These are phyloP conservation scores for Xylariaceae sp. DNA, from an alignment of 2,329 filamentous ascomycete genomes.

Conservation along the genomic window DNA sequence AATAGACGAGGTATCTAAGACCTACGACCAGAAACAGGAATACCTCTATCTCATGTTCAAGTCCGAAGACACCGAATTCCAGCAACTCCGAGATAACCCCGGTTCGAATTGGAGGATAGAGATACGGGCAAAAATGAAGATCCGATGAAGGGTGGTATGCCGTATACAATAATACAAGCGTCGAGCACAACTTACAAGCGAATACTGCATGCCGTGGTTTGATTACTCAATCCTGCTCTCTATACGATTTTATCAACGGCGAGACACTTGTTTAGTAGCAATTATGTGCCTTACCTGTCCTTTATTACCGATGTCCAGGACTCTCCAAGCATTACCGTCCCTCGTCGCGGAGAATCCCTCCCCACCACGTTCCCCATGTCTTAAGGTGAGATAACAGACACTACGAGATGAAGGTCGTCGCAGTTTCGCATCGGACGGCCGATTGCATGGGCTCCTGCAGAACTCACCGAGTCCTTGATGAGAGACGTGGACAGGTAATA, in stretches of 20 bases:
- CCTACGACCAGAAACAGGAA: not conserved
- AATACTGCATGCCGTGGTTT: not conserved
- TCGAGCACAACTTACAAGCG: too few species aligned
- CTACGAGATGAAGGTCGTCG: not conserved
- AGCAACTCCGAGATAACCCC: constrained; percentile 1
- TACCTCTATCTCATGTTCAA: not conserved
- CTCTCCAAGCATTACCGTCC: not conserved
- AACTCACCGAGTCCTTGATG: not conserved
- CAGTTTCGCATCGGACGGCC: not conserved
- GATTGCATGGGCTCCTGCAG: not conserved
- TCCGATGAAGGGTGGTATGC: too few species aligned
- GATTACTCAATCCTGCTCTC: not conserved
- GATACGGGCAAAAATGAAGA: too few species aligned
- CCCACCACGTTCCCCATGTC: not conserved
- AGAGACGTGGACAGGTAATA: too few species aligned
- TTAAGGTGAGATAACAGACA: not conserved
- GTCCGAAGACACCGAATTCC: not conserved
- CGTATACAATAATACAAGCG: too few species aligned
- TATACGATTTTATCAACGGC: too few species aligned
- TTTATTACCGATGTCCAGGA: constrained; percentile 3
- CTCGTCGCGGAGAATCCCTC: not conserved
- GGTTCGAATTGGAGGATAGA: not conserved
- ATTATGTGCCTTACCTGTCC: not conserved
- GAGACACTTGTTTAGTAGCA: too few species aligned
- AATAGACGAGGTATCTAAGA: not conserved